phyloP scores from a whole-genome alignment of 2,329 filamentous ascomycete genomes.

The Aspergillus sp. region DNA sequence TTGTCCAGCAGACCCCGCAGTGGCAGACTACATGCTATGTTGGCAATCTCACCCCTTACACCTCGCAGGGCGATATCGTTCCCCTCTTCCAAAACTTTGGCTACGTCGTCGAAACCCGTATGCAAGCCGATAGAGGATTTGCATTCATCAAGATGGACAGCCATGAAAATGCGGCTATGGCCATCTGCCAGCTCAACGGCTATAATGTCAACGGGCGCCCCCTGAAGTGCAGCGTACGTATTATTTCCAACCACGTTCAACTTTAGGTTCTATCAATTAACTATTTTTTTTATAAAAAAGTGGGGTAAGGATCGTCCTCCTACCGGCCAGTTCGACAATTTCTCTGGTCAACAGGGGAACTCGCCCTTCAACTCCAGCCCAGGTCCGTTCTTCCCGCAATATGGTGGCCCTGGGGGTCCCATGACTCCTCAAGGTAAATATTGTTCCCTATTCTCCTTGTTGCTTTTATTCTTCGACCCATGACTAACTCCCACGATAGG shows the following conservation, averaged over 20 bases:
- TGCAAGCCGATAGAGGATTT: slow-evolving; percentile 97
- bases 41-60: slow-evolving; percentile 96
- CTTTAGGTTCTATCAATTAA: slow-evolving; percentile 30
- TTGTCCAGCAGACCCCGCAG: slow-evolving; percentile 87
- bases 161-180: slow-evolving; percentile 97
- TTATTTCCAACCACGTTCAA: background rate
- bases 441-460: slow-evolving; percentile 9
- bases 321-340: slow-evolving; percentile 77
- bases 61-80: slow-evolving; percentile 93
- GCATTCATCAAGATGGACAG: slow-evolving; percentile 99
- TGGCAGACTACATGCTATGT: slow-evolving; percentile 99
- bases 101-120: slow-evolving; percentile 93
- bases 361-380: slow-evolving; percentile 70
- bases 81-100: slow-evolving; percentile 98
- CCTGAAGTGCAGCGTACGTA: slow-evolving; percentile 95
- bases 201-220: slow-evolving; percentile 98
- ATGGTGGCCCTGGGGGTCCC: slow-evolving; percentile 67
- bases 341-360: slow-evolving; percentile 74
- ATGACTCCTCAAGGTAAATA: slow-evolving; percentile 60
- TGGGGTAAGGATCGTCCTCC: slow-evolving; percentile 99
- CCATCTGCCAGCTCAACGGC: slow-evolving; percentile 95
- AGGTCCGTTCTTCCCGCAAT: slow-evolving; percentile 88
- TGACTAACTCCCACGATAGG: slow-evolving; percentile 35
- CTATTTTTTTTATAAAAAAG: slow-evolving; percentile 48
- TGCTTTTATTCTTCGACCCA: background rate